Evolutionary conservation across 78 protist genomes (phyloP).

Genomic region (Blattamonas nauphoetae): DNA sequence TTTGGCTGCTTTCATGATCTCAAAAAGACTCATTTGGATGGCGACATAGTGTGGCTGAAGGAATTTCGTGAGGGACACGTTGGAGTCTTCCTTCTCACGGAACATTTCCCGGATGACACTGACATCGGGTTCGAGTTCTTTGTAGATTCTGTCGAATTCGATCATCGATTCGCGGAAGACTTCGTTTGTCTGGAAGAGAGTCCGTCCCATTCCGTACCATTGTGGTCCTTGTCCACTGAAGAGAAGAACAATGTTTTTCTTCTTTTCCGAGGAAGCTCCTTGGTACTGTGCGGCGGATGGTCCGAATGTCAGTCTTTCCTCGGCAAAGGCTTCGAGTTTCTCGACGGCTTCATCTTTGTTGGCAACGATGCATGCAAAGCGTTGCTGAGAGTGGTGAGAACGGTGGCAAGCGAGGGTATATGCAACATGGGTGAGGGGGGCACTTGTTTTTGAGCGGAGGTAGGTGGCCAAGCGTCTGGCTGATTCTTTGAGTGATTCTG

Average conservation of each 20-base stretch:
- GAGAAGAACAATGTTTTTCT: not conserved
- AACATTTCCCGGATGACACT: not conserved
- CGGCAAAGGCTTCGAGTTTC: not conserved
- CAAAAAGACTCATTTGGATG: slow-evolving; percentile 29
- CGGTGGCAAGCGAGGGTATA: not conserved
- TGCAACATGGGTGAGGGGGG: not conserved
- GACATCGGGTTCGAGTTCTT: not conserved
- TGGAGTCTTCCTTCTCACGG: not conserved
- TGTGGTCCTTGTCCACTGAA: not conserved
- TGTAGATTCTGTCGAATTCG: not conserved
- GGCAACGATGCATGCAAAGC: not conserved
- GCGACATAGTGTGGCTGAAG: slow-evolving; percentile 45
- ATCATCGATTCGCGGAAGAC: not conserved
- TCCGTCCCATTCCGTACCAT: not conserved
- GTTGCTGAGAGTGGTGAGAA: not conserved
- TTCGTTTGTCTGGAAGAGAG: not conserved
- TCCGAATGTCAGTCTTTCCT: not conserved
- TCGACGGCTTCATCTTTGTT: not conserved
- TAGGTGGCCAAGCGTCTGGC: not conserved
- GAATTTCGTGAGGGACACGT: not conserved
- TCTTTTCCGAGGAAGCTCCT: not conserved
- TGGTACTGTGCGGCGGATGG: not conserved
- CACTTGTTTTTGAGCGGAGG: not conserved
- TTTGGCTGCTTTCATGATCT: not conserved
- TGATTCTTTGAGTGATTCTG: not conserved